Base-by-base conservation (phyloP, 2,329 filamentous ascomycete species). In the Chaetomium globosum region DNA sequence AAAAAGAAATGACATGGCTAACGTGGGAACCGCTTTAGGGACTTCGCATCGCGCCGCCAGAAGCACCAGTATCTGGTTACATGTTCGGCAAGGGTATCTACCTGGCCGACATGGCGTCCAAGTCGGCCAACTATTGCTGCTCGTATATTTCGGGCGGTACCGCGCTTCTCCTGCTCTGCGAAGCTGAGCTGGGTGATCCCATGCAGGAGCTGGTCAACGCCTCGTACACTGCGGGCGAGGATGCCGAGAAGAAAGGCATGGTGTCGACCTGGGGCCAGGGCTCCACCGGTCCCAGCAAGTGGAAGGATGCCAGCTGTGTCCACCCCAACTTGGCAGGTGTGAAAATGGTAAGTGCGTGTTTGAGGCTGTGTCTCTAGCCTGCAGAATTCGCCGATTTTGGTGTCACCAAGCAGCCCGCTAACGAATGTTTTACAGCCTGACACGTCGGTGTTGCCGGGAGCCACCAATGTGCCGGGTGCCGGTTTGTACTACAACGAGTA, bases 71-170 rank as follows among this genome's bases (percentile, higher is more conserved):
- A 0, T 85, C 82, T 4, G 91, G 91, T 1, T 93, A 94, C 79
- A 94, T 94, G 90, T 96, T 96, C 70, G 92, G 89, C 64, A 96
- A 96, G 76, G 92, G 92, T 53, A 90, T 96, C 55, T 96, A 96
- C 74, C 84, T 96, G 2, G 92, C 92, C 2, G 92, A 96, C 72
- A 93, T 93, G 83, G 89, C 87, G 0, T 89, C 86, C 74, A 96
- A 96, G 78, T 92, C 89, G 2, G 91, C 91, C 19, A 86, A 86
- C 71, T 96, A 96, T 78, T 95, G 91, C 74, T 83, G 77, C 60
- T 75, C 86, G 0, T 74, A 78, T 69, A 83, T 80, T 66, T 90
- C 89, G n/a, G 85, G 83, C n/a, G 84, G 86, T 23, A 86, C 87
- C 26, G 92, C 88, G 0, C 80, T 97, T 3, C 80, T 96, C 4